Conservation (phyloP, 495 filamentous ascomycete genomes). For the Jackrogersella multiformis region DNA sequence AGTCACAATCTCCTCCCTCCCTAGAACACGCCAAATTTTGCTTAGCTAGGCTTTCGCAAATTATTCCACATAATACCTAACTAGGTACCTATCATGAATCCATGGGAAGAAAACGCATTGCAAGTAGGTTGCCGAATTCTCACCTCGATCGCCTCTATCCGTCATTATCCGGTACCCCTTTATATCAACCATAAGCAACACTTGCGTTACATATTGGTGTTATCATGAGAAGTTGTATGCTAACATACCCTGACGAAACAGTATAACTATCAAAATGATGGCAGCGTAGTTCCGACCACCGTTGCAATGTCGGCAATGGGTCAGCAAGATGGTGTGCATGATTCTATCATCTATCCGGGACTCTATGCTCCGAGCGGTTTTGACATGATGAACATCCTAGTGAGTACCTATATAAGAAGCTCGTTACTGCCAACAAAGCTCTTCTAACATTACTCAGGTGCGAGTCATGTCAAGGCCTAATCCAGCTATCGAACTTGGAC, state of each 20-base stretch:
- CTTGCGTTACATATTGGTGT: not conserved
- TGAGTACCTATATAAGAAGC: constrained; percentile 39
- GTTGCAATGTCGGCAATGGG: constrained; percentile 1
- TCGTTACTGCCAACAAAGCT: not conserved
- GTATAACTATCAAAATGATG: constrained; percentile 24
- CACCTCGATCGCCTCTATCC: not conserved
- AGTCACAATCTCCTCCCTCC: not conserved
- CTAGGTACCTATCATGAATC: constrained; percentile 40
- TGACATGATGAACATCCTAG: constrained; percentile 60
- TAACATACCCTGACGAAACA: constrained; percentile 15
- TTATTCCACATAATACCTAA: too few relatives aligned
- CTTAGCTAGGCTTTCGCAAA: too few relatives aligned
- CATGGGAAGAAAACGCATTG: constrained; percentile 44
- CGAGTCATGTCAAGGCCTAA: constrained; percentile 53
- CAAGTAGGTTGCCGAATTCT: constrained; percentile 30
- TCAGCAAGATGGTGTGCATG: constrained; percentile 34
- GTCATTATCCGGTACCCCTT: not conserved
- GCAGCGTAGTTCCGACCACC: not conserved
- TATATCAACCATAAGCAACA: not conserved
- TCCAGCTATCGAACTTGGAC: constrained; percentile 55
- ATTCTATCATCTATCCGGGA: constrained; percentile 57
- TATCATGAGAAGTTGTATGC: not conserved
- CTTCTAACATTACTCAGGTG: constrained; percentile 34
- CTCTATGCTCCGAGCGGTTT: constrained; percentile 58
- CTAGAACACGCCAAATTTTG: not conserved